Evolutionary conservation across 2,329 filamentous ascomycete species (phyloP), one percentile per base, ranked within the genome.

Genomic region (Pestalotiopsis sp.): DNA sequence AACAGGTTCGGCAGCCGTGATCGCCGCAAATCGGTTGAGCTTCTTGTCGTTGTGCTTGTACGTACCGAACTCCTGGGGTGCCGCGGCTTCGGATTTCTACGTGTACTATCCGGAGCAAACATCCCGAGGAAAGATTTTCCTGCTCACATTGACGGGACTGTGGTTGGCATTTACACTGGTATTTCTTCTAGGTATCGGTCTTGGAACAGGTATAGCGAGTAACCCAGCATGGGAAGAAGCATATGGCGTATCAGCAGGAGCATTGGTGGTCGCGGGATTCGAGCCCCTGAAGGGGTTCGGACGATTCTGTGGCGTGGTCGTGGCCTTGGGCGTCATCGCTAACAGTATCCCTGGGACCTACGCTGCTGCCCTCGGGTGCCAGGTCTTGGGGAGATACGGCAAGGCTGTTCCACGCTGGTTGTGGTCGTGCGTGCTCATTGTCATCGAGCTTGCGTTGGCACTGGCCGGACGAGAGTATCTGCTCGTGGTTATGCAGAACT

Each of bases 21-120:
- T 90, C 7, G 80, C 82, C 14, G 90, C 87, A 38, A 87, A 88
- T 70, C 81, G 87, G 2, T 80, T 93, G 39, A 91, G 89, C 4
- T 94, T 92, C 78, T 91, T 94, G 78, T 91, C 88, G 12, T 82
- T 93, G 61, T 92, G 88, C 71, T 82, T 92, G 13, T 89, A 90
- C 25, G 87, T 87, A 1, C 88, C 88, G 7, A 86, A 91, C 66
- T 90, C 89, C 1, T 93, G 91, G 76, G 82, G 87, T 1, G 87
- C 88, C 4, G 85, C 86, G 1, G 88, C 87, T n/a, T 88, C 88
- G 0, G 90, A 92, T 76, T 92, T 89, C 75, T 91, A 91, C 72
- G 89, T 91, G 66, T 92, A 80, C 70, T 79, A 77, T 66, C 76
- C 77, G 0, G 73, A 75, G 36, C 70, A 64, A 7, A 79, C 77